Evolutionary conservation across 2,329 filamentous ascomycete genomes (phyloP).

Genomic region (Ophioceras dolichostomum): DNA sequence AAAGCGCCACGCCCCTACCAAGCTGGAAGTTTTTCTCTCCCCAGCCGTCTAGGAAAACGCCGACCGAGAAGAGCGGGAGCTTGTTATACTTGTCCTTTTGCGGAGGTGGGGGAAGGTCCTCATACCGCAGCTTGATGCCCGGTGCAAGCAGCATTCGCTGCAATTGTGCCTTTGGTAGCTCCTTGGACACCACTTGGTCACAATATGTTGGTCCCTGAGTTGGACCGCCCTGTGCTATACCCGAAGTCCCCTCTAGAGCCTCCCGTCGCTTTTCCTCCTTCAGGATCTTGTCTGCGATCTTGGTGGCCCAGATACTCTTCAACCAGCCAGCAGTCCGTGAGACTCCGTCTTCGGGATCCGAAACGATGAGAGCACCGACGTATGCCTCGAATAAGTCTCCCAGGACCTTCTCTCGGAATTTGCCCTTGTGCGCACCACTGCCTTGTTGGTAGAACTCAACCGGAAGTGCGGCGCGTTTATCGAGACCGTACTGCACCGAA

Average conservation of each 20-base stretch:
- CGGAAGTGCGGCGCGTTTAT: constrained; percentile 48
- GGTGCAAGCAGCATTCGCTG: constrained; percentile 38
- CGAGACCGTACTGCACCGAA: constrained; percentile 57
- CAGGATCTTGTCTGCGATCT: constrained; percentile 42
- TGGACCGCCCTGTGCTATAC: not conserved
- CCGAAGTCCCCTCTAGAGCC: not conserved
- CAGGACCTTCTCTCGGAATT: constrained; percentile 56
- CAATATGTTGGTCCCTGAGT: constrained; percentile 1
- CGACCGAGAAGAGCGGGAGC: constrained; percentile 48
- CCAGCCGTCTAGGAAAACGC: constrained; percentile 54
- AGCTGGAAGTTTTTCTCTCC: constrained; percentile 47
- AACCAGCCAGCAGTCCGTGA: constrained; percentile 56
- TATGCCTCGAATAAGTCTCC: constrained; percentile 91
- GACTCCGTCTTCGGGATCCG: constrained; percentile 52
- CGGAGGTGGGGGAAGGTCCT: constrained; percentile 38
- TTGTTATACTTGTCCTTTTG: constrained; percentile 41
- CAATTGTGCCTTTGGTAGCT: constrained; percentile 40
- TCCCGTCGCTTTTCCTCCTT: constrained; percentile 19
- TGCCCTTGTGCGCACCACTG: constrained; percentile 32
- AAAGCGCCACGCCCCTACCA: constrained; percentile 49
- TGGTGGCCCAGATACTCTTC: constrained; percentile 58
- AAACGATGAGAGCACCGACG: constrained; percentile 64
- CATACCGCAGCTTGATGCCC: constrained; percentile 49
- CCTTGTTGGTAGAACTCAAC: constrained; percentile 25
- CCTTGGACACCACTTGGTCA: constrained; percentile 7